Base-by-base conservation (phyloP, 2,329 filamentous ascomycete species). In the Verticillium alfalfae region DNA sequence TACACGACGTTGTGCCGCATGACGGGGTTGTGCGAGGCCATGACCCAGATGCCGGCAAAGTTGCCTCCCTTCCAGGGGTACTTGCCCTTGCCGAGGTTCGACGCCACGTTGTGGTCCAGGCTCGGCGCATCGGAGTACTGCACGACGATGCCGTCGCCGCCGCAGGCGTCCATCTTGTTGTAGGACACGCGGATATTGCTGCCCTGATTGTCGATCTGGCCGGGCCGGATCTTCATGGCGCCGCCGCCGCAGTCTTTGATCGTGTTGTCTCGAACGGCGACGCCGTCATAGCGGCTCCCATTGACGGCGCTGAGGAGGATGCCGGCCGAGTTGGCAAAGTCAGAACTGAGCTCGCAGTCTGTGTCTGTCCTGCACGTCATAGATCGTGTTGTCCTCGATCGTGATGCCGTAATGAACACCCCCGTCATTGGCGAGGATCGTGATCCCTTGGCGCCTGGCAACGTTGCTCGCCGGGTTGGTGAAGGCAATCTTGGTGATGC, bases 31-130 rank as follows among this genome's bases (percentile, higher is more conserved):
- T 63, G 59, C 56, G 60, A 57, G 18, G 65, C 67, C n/a, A 69
- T 63, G n/a, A 69, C 68, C 68, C 68, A 69, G 56, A 69, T 69
- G 15, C 68, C 68, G 16, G 68, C 68, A 52, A 69, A 69, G 61
- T 69, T 69, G 59, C 68, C 68, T 9, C 68, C 67, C 4, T 67
- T 68, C 52, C 60, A 69, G n/a, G 67, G 67, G 36, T 69, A 69
- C 15, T 65, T 65, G 1, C 68, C 68, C 1, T 57, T 66, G 38
- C 68, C 68, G 5, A 69, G 64, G 41, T 68, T 63, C 5, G 64
- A 63, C 10, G 67, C 67, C 12, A 62, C 52, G 57, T 69, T 69
- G 54, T 66, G 61, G 61, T 69, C 68, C 36, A 69, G 62, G 22
- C 67, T 61, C 4, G 68, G 64, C 34, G 59, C 34, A 10, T 66